These are phyloP conservation scores for Carex myosuroides DNA, from an alignment of 176 grass and related monocot species.

Conservation along the genomic window DNA sequence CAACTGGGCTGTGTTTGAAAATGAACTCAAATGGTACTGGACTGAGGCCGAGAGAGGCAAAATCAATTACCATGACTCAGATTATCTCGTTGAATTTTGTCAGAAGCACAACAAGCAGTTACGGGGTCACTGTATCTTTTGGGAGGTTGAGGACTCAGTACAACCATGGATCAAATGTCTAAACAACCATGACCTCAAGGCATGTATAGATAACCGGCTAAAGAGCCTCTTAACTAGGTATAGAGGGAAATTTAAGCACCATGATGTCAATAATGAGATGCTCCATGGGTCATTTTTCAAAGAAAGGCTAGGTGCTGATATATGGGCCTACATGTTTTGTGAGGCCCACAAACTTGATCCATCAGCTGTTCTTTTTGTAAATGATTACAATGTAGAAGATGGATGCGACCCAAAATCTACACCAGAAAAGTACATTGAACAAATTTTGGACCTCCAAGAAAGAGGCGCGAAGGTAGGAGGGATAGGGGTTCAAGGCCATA, in stretches of 20 bases:
- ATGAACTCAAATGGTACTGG: conserved; percentile 96
- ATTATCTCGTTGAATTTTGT: conserved; percentile 83
- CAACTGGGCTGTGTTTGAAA: conserved; percentile 97
- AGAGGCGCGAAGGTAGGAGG: conserved; percentile 73
- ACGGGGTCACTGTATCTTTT: conserved; percentile 91
- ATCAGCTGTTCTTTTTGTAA: conserved; percentile 82
- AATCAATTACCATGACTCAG: conserved; percentile 86
- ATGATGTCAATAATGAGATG: conserved; percentile 99
- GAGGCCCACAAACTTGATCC: conserved; percentile 83
- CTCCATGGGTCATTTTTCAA: conserved; percentile 95
- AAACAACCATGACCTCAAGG: conserved; percentile 62
- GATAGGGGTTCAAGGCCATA: conserved; percentile 89
- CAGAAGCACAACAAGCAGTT: conserved; percentile 68
- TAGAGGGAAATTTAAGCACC: conserved; percentile 75
- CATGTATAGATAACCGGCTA: conserved; percentile 57
- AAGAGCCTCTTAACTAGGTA: conserved; percentile 68
- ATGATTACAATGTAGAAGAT: conserved; percentile 96
- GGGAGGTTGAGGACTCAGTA: conserved; percentile 83
- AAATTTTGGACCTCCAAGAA: conserved; percentile 81
- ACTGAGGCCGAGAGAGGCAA: conserved; percentile 73
- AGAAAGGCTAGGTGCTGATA: conserved; percentile 82
- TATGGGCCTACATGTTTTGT: conserved; percentile 90
- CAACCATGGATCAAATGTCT: conserved; percentile 74
- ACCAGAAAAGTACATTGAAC: conserved; percentile 69
- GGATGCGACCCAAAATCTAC: conserved; percentile 84